These are phyloP conservation scores for Penicillium odoratum DNA, from an alignment of 495 filamentous ascomycete genomes.

Conservation along the genomic window DNA sequence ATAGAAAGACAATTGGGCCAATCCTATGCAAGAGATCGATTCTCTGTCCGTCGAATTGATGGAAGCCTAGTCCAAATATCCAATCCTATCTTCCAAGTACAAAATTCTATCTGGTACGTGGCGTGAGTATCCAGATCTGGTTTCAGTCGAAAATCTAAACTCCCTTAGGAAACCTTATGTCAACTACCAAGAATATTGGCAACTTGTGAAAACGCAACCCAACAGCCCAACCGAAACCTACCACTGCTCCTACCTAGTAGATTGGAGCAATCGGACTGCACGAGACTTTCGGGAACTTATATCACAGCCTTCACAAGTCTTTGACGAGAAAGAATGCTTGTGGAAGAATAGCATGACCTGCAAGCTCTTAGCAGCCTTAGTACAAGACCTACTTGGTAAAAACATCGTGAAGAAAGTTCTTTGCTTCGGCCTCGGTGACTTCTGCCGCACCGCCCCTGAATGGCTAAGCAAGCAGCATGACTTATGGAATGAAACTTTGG, in stretches of 20 bases:
- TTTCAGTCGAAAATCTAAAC: conserved; percentile 26
- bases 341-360: conserved; percentile 34
- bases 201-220: conserved; percentile 31
- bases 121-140: conserved; percentile 22
- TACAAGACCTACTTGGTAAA: conserved; percentile 28
- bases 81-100: conserved; percentile 39
- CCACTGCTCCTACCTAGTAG: conserved; percentile 38
- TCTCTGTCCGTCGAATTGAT: conserved; percentile 40
- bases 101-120: conserved; percentile 42
- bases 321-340: conserved; percentile 30
- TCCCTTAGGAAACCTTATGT: conserved; percentile 32
- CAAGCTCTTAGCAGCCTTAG: conserved; percentile 25
- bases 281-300: conserved; percentile 35
- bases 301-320: conserved; percentile 32
- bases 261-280: conserved; percentile 36
- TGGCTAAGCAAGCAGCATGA: conserved; percentile 31
- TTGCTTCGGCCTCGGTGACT: conserved; percentile 41
- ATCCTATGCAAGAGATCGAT: conserved; percentile 30
- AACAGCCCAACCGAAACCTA: conserved; percentile 32
- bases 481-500: conserved; percentile 30
- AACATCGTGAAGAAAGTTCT: conserved; percentile 37
- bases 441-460: conserved; percentile 31
- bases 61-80: conserved; percentile 34
- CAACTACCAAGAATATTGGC: conserved; percentile 34
- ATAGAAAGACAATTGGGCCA: conserved; percentile 39